phyloP scores from a whole-genome alignment of 164 flowering plant species.

The Berberis thunbergii region DNA sequence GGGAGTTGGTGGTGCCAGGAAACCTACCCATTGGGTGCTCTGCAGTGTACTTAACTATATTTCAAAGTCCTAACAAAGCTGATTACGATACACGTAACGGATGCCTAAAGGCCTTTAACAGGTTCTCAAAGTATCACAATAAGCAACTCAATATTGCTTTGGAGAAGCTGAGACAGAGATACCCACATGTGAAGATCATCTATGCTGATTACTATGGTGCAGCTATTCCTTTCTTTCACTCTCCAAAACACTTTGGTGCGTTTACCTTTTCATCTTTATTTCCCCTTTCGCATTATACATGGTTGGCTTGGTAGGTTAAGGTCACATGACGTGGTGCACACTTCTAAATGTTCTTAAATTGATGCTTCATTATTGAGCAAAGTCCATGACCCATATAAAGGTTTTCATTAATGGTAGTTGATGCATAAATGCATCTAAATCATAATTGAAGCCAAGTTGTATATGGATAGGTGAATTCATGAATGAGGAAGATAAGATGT shows the following conservation, averaged over 20 bases:
- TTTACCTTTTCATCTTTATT: neutral
- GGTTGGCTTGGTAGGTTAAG: too few relatives aligned
- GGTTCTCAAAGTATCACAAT: slow-evolving; percentile 29
- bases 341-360: too few relatives aligned
- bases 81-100: slow-evolving; percentile 26
- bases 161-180: slow-evolving; percentile 7
- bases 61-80: slow-evolving; percentile 8
- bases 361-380: too few relatives aligned
- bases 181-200: slow-evolving; percentile 29
- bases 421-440: too few relatives aligned
- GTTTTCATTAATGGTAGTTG: too few relatives aligned
- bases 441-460: too few relatives aligned
- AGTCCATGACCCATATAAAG: too few relatives aligned
- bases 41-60: slow-evolving; percentile 1
- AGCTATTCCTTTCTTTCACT: slow-evolving; percentile 19
- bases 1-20: neutral
- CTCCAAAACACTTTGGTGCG: neutral
- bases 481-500: too few relatives aligned
- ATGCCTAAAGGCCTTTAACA: slow-evolving; percentile 27
- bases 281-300: neutral
- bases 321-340: too few relatives aligned
- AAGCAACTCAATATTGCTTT: slow-evolving; percentile 20
- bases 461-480: too few relatives aligned
- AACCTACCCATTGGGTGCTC: slow-evolving; percentile 6
- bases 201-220: slow-evolving; percentile 43